phyloP scores from a whole-genome alignment of 257 asterid genomes.

The Nicotiana undulata region DNA sequence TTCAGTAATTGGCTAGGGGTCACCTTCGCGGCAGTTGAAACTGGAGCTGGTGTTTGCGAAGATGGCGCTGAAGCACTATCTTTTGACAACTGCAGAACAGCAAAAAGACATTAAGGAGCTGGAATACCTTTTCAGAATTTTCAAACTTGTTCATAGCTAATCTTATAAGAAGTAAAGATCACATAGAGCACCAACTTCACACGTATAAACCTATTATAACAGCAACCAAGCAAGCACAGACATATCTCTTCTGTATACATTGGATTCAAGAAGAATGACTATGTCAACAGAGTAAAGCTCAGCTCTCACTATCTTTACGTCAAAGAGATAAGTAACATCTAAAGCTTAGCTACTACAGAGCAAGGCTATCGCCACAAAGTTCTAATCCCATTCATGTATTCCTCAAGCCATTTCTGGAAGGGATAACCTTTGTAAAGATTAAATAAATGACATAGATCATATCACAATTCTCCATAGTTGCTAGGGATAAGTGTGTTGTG shows the following conservation, averaged over 20 bases:
- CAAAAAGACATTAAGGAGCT: background rate
- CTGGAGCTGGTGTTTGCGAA: slow-evolving; percentile 24
- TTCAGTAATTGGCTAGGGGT: slow-evolving; percentile 22
- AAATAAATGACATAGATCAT: background rate
- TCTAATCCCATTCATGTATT: background rate
- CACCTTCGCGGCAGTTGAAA: slow-evolving; percentile 26
- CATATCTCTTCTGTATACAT: background rate
- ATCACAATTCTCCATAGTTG: too few relatives aligned
- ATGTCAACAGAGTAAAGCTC: too few relatives aligned
- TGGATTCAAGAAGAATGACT: too few relatives aligned
- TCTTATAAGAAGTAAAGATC: background rate
- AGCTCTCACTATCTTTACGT: background rate
- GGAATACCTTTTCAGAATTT: background rate
- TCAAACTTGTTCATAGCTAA: background rate
- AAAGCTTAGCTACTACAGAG: background rate
- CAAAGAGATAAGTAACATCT: background rate
- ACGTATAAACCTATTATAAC: background rate
- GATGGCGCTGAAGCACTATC: slow-evolving; percentile 25
- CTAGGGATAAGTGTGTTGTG: too few relatives aligned
- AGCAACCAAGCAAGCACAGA: background rate
- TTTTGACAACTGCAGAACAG: slow-evolving; percentile 36
- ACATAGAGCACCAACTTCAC: background rate
- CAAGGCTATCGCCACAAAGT: background rate
- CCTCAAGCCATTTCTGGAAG: background rate
- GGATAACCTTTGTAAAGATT: background rate